Conservation (phyloP, 805 yeast species). For the Nakazawaea holstii region DNA sequence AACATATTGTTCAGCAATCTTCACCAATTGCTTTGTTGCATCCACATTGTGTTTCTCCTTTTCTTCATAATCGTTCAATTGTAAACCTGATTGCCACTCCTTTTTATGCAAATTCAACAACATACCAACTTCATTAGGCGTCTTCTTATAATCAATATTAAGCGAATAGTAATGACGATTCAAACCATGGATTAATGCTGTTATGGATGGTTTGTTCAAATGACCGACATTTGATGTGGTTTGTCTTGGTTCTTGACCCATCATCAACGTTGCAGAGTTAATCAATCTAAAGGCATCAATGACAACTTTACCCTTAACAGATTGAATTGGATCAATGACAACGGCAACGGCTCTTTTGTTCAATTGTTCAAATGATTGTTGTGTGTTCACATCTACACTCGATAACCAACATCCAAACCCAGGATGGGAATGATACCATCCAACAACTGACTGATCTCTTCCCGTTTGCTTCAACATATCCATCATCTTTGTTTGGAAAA, state of each 20-base stretch:
- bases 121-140: conserved; percentile 90
- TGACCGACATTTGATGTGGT: conserved; percentile 95
- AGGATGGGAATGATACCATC: conserved; percentile 99
- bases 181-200: conserved; percentile 93
- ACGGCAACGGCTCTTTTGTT: conserved; percentile 97
- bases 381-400: conserved; percentile 95
- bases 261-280: conserved; percentile 80
- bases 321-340: conserved; percentile 96
- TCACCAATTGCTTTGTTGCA: conserved; percentile 74
- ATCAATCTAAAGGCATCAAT: conserved; percentile 97
- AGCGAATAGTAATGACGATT: conserved; percentile 96
- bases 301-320: conserved; percentile 97
- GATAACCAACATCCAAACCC: conserved; percentile 99
- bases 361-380: conserved; percentile 94
- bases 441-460: conserved; percentile 98
- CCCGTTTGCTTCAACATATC: conserved; percentile 99
- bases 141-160: conserved; percentile 91
- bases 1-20: conserved; percentile 84
- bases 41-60: conserved; percentile 73
- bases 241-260: conserved; percentile 97
- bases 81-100: conserved; percentile 92
- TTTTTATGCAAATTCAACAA: conserved; percentile 88
- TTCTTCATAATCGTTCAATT: conserved; percentile 67
- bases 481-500: conserved; percentile 98
- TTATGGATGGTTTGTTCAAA: conserved; percentile 92